phyloP scores from a whole-genome alignment of 768 basidiomycete species.

The Lentinus brumalis region DNA sequence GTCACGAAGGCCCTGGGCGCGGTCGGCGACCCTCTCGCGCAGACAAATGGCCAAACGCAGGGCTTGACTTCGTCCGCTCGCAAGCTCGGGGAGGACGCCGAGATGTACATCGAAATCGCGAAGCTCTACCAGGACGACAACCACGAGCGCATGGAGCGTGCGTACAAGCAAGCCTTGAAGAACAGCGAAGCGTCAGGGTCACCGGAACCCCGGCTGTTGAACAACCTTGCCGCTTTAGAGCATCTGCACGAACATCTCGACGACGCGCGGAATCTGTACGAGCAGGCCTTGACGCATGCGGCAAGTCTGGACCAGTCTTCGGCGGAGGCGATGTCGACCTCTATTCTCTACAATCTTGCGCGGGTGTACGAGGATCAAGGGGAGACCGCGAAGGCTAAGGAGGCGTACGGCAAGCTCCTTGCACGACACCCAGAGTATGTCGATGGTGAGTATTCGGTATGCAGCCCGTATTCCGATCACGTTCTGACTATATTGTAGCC shows the following conservation, averaged over 20 bases:
- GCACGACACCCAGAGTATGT: slow-evolving; percentile 94
- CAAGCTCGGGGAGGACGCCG: slow-evolving; percentile 72
- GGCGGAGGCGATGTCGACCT: slow-evolving; percentile 75
- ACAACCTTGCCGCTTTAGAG: slow-evolving; percentile 77
- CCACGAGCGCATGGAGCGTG: slow-evolving; percentile 69
- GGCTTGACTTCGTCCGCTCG: slow-evolving; percentile 40
- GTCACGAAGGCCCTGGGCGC: slow-evolving; percentile 64
- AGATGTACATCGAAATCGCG: slow-evolving; percentile 91
- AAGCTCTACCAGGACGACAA: slow-evolving; percentile 85
- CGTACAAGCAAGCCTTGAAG: slow-evolving; percentile 72
- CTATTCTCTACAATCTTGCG: slow-evolving; percentile 89
- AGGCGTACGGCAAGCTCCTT: slow-evolving; percentile 86
- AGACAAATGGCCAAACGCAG: slow-evolving; percentile 24
- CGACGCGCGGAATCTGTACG: slow-evolving; percentile 67
- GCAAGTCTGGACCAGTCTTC: slow-evolving; percentile 45
- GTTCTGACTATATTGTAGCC: slow-evolving; percentile 48
- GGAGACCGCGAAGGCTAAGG: slow-evolving; percentile 70
- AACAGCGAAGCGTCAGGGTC: slow-evolving; percentile 53
- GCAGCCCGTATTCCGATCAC: not conserved
- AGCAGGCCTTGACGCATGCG: slow-evolving; percentile 68
- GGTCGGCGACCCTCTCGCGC: slow-evolving; percentile 52
- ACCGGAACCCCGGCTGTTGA: slow-evolving; percentile 69
- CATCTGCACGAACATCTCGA: slow-evolving; percentile 65
- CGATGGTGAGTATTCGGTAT: slow-evolving; percentile 66
- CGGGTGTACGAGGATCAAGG: slow-evolving; percentile 88